These are phyloP conservation scores for Musa itinerans DNA, from an alignment of 176 grass and related monocot genomes.

Conservation along the genomic window DNA sequence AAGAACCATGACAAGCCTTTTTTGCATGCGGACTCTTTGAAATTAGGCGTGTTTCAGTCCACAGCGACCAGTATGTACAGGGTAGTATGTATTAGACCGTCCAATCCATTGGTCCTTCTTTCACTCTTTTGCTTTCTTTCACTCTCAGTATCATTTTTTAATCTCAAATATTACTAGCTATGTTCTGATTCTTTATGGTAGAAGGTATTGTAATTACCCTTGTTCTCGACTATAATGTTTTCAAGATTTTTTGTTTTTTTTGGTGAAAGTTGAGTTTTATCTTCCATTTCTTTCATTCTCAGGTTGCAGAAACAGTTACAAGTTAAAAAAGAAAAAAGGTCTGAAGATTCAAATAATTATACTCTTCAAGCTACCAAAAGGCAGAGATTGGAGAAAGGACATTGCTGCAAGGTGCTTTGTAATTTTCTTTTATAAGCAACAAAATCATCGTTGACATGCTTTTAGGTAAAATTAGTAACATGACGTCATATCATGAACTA, in stretches of 20 bases:
- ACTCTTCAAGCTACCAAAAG: slow-evolving; percentile 73
- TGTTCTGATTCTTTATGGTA: too few species aligned
- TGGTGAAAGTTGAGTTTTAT: not conserved
- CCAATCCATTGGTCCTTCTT: too few species aligned
- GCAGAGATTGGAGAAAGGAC: slow-evolving; percentile 81
- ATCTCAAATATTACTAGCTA: too few species aligned
- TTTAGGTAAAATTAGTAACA: not conserved
- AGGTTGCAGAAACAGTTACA: slow-evolving; percentile 42
- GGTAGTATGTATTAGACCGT: too few species aligned
- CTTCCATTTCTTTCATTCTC: slow-evolving; percentile 1
- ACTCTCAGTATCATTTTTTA: too few species aligned
- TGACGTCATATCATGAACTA: not conserved
- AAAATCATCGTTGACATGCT: not conserved
- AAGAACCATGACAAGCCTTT: too few species aligned
- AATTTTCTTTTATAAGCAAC: not conserved
- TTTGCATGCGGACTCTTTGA: too few species aligned
- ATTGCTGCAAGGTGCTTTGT: slow-evolving; percentile 57
- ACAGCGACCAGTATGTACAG: too few species aligned
- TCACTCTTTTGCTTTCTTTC: not conserved
- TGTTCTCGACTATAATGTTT: too few species aligned
- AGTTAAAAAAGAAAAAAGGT: slow-evolving; percentile 39
- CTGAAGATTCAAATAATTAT: slow-evolving; percentile 42
- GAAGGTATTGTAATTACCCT: too few species aligned
- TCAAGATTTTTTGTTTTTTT: too few species aligned
- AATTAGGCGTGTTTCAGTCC: too few species aligned